Percentiles rank a stretch among this genome's conserved stretches.
Evolutionary conservation across 345 rosid genomes (phyloP).

Genomic region (Populus euphratica): DNA sequence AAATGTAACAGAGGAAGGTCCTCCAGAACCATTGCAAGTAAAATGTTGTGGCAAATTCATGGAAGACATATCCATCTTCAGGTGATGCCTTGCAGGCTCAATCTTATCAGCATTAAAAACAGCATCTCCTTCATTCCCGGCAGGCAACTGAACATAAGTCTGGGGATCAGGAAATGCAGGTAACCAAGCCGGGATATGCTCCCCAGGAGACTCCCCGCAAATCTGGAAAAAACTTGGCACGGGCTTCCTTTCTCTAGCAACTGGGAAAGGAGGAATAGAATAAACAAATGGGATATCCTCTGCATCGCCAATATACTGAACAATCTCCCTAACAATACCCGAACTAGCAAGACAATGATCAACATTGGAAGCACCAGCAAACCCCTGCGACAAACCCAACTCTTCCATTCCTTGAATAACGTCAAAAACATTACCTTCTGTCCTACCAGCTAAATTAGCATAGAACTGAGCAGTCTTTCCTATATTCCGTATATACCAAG

Average conservation of each 20-base stretch:
- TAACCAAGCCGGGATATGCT: conserved; percentile 80
- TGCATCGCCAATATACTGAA: conserved; percentile 51
- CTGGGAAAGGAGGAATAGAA: conserved; percentile 58
- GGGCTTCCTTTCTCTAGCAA: conserved; percentile 43
- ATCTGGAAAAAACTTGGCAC: conserved; percentile 44
- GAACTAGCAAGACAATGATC: conserved; percentile 62
- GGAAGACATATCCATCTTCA: conserved; percentile 31
- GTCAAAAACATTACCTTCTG: conserved; percentile 57
- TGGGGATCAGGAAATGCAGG: conserved; percentile 62
- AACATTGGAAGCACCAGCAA: conserved; percentile 51
- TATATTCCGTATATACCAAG: conserved; percentile 45
- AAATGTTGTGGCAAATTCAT: conserved; percentile 38
- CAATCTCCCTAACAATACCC: conserved; percentile 53
- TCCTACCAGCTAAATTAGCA: conserved; percentile 68
- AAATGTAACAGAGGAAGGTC: conserved; percentile 30
- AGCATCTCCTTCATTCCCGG: conserved; percentile 20
- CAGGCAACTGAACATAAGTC: conserved; percentile 27
- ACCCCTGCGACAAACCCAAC: conserved; percentile 56
- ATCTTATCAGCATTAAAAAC: conserved; percentile 26
- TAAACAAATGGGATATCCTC: conserved; percentile 61
- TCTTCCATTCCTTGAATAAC: conserved; percentile 72
- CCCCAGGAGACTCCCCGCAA: conserved; percentile 62
- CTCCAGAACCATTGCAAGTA: conserved; percentile 36
- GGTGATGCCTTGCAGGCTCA: conserved; percentile 29
- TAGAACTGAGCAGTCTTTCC: conserved; percentile 53